These are phyloP conservation scores for Aspergillus awamori DNA, from an alignment of 2,329 filamentous ascomycete genomes.

Conservation along the genomic window DNA sequence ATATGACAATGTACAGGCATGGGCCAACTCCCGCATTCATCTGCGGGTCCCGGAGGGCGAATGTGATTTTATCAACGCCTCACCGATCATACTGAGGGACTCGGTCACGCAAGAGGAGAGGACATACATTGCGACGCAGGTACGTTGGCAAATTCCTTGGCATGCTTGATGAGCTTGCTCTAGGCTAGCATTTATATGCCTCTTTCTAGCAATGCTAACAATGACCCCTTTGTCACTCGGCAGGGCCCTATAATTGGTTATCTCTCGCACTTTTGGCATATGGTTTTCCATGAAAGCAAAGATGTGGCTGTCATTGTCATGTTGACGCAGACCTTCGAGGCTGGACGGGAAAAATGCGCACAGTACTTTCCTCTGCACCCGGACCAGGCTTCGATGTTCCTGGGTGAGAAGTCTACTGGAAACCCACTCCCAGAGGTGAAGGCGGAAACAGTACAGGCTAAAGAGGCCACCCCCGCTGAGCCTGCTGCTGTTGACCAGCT, in stretches of 20 bases:
- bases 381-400: conserved; percentile 54
- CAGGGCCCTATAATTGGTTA: conserved; percentile 77
- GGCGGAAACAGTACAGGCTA: too few species aligned
- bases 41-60: conserved; percentile 74
- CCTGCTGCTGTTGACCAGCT: too few species aligned
- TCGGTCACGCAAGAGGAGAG: conserved; percentile 49
- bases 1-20: conserved; percentile 88
- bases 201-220: too few species aligned
- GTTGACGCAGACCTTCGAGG: conserved; percentile 87
- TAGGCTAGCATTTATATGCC: too few species aligned
- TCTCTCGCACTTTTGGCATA: conserved; percentile 86
- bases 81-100: conserved; percentile 64
- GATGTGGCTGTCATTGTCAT: conserved; percentile 85
- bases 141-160: conserved; percentile 29
- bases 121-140: conserved; percentile 87
- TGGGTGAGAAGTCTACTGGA: conserved; percentile 35
- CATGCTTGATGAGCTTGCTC: neutral
- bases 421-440: conserved; percentile 18
- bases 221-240: too few species aligned
- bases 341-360: conserved; percentile 77
- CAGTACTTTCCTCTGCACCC: conserved; percentile 76
- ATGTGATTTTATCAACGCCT: conserved; percentile 82
- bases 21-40: conserved; percentile 80
- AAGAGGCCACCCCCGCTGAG: too few species aligned
- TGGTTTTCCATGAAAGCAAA: conserved; percentile 81